Base-by-base conservation (phyloP, 2,329 filamentous ascomycete species). In the Uncinocarpus reesii region DNA sequence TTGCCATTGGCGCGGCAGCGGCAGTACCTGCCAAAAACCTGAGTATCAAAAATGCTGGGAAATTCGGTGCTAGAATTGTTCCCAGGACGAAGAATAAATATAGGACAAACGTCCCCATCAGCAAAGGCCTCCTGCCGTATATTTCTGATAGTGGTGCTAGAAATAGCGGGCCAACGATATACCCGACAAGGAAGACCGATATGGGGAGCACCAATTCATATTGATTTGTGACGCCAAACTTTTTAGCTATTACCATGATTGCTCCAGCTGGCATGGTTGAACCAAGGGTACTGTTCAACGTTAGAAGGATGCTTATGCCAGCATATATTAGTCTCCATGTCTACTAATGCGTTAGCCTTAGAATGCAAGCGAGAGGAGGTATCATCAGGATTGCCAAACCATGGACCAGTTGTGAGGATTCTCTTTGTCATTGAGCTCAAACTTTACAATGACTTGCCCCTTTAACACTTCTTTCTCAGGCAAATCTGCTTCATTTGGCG, bases 141-240 rank as follows among this genome's bases (percentile, higher is more conserved):
- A 84, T 64, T 57, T 85, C 81, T n/a, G 76, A 72, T 3, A 84
- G 58, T 0, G 80, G 80, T 2, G 80, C 81, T 70, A 81, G 80
- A 1, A 84, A 55, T 2, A 83, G 64, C 0, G 79, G 79, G 0
- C 79, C 78, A 46, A 81, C 36, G 6, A 43, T 43, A 18, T 45
- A 48, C 8, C 45, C 49, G n/a, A 48, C 8, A 1, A 82, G 62
- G 58, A 79, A 83, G 50, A 83, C 79, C 49, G 73, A 78, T 32
- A 80, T 47, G 4, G 26, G 35, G 16, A 40, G 24, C 10, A 47
- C 44, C 24, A 40, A 16, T 8, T 0, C 71, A 69, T 64, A 52
- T 35, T 65, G 35, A 36, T 62, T 60, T 3, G 58, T 62, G 28
- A 64, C 57, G 34, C 60, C 42, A 40, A 64, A 65, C 13, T 65